Base-by-base conservation (phyloP, 306 rosid genomes). In the Inga oerstediana region DNA sequence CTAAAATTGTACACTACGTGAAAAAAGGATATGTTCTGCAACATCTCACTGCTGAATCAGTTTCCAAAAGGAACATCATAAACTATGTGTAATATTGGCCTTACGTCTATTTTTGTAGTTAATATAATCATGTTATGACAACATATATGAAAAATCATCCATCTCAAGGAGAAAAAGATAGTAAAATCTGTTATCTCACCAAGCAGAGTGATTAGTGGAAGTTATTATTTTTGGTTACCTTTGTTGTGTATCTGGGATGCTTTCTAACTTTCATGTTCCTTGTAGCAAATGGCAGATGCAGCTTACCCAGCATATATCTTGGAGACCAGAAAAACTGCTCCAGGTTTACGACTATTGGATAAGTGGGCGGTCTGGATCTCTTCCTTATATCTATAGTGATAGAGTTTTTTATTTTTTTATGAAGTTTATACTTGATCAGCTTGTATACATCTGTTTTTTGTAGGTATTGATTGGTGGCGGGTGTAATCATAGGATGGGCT, bases 281-380 rank as follows among this genome's bases (percentile, higher is more conserved):
- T 62, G 85, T 82, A 94, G 97, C 91, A 86, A 90, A 96, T 92
- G 98, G 97, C 94, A 54, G 90, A 87, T 87, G 94, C 93, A 85
- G 99, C 99, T 22, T 41, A 44, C 84, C 98, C 97, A 79, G 98
- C 99, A 7, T 77, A 87, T 82, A 81, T 93, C 1, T 80, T 91
- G 88, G 98, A 96, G 88, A 96, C 97, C 4, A 89, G 99, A 77
- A 96, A 96, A 91, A 93, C 98, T 81, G 97, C 97, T 61, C 98
- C 99, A 3, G 92, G 97, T 71, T 85, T 96, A 88, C 99, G 97
- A 62, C 87, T 94, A 84, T 90, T 91, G 91, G 97, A 96, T 78
- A 94, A 96, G 91, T 91, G 98, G 99, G 99, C 97, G 91, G 97
- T 95, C 76, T 70, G 84, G 54, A 83, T 88, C 89, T 59, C 82